Conservation (phyloP, 768 basidiomycete species). For the Strobilomyces dryophilus region DNA sequence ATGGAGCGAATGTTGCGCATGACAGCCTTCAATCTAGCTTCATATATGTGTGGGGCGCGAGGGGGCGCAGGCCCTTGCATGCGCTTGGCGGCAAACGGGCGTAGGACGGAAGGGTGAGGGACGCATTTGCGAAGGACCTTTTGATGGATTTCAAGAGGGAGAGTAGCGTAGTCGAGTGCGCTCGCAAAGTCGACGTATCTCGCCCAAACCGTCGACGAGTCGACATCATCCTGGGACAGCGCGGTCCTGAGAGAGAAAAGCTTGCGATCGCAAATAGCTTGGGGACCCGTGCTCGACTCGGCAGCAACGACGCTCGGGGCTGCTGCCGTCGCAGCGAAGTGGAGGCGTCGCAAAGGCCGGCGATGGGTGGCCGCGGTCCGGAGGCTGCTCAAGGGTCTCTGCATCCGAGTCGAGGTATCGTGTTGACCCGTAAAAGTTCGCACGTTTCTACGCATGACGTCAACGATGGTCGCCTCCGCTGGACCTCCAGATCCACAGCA, state of each 20-base stretch:
- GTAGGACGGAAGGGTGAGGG: conserved; percentile 42
- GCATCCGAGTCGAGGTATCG: too few relatives aligned
- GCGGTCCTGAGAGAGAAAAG: conserved; percentile 24
- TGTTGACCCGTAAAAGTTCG: too few relatives aligned
- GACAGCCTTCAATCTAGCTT: conserved; percentile 61
- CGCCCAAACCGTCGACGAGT: conserved; percentile 58
- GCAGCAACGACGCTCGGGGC: background rate
- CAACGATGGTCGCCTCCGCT: background rate
- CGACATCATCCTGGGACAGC: conserved; percentile 30
- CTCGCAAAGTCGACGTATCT: conserved; percentile 57
- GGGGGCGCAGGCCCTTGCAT: conserved; percentile 37
- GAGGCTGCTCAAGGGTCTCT: too few relatives aligned
- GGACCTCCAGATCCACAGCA: conserved; percentile 50
- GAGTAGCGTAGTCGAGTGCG: conserved; percentile 40
- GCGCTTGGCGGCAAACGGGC: conserved; percentile 39
- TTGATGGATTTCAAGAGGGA: conserved; percentile 67
- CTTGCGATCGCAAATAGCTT: conserved; percentile 21
- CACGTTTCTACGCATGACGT: too few relatives aligned
- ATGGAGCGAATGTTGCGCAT: conserved; percentile 64
- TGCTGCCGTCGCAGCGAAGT: too few relatives aligned
- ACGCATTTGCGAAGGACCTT: conserved; percentile 66
- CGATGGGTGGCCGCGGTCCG: too few relatives aligned
- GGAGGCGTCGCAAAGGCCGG: too few relatives aligned
- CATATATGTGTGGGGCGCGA: conserved; percentile 49
- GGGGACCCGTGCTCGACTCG: conserved; percentile 4